A percentile compares a stretch with the other conserved stretches of the same genome.
These are phyloP conservation scores for Coprinopsis sp. DNA, from an alignment of 768 basidiomycete species.

Conservation along the genomic window DNA sequence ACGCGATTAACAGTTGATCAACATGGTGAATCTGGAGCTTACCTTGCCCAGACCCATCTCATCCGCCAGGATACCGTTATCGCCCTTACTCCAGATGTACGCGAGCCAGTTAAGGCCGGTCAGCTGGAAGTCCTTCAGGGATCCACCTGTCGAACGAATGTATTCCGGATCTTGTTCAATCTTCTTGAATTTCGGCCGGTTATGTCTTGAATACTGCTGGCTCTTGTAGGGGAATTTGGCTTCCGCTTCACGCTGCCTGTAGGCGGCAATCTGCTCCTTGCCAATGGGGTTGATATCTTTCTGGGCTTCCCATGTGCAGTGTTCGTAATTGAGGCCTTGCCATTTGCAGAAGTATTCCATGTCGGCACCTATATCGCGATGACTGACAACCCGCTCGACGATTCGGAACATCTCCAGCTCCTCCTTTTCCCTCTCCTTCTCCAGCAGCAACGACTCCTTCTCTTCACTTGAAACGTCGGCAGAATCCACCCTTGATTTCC, in stretches of 20 bases:
- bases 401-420: slow-evolving; percentile 87
- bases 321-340: slow-evolving; percentile 87
- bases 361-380: slow-evolving; percentile 55
- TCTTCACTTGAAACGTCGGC: slow-evolving; percentile 81
- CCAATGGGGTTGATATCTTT: slow-evolving; percentile 78
- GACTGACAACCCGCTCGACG: slow-evolving; percentile 85
- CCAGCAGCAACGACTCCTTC: slow-evolving; percentile 80
- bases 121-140: slow-evolving; percentile 96
- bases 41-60: slow-evolving; percentile 99
- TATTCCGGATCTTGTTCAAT: slow-evolving; percentile 88
- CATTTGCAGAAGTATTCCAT: slow-evolving; percentile 97
- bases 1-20: slow-evolving; percentile 10
- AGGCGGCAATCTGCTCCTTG: slow-evolving; percentile 74
- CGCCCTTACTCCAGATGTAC: slow-evolving; percentile 90
- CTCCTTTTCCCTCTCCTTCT: slow-evolving; percentile 87
- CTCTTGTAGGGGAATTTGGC: slow-evolving; percentile 87
- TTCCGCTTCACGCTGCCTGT: slow-evolving; percentile 69
- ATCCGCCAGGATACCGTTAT: slow-evolving; percentile 96
- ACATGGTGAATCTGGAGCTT: slow-evolving; percentile 8
- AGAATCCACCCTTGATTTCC: slow-evolving; percentile 59
- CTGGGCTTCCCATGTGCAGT: slow-evolving; percentile 92
- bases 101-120: slow-evolving; percentile 99
- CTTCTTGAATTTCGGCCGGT: slow-evolving; percentile 76
- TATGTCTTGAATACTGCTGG: slow-evolving; percentile 53
- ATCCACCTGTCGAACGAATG: slow-evolving; percentile 69